phyloP scores from a whole-genome alignment of 2,329 filamentous ascomycete genomes.

The Colletotrichum falcatum region DNA sequence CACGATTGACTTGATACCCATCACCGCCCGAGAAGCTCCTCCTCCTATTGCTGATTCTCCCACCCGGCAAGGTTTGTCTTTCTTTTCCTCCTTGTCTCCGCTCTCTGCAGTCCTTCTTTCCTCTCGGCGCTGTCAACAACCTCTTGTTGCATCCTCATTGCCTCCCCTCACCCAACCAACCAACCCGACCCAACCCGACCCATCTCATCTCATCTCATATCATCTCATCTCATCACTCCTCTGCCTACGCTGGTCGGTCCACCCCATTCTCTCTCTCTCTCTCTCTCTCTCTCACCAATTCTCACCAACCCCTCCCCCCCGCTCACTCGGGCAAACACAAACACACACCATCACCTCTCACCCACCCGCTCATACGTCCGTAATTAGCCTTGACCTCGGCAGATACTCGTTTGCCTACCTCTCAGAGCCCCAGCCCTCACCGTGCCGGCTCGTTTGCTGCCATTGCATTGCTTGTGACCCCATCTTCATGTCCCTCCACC shows the following conservation, averaged over 20 bases:
- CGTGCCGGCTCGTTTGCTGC: neutral
- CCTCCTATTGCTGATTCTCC: constrained; percentile 17
- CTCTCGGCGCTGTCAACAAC: neutral
- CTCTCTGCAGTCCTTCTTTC: neutral
- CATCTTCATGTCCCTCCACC: neutral
- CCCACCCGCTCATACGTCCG: constrained; percentile 33
- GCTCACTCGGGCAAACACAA: neutral
- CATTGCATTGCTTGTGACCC: neutral
- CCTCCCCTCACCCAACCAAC: neutral
- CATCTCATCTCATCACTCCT: neutral
- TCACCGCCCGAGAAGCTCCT: too few relatives aligned
- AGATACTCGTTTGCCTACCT: constrained; percentile 4
- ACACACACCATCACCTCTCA: neutral
- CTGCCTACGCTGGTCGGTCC: neutral
- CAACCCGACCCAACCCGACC: too few relatives aligned
- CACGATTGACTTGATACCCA: neutral
- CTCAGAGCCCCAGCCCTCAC: neutral
- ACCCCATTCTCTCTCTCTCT: neutral
- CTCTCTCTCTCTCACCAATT: neutral
- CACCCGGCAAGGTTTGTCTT: neutral
- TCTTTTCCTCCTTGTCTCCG: neutral
- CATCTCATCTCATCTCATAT: neutral
- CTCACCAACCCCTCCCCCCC: neutral
- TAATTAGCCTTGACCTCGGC: constrained; percentile 13
- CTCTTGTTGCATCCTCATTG: neutral